Evolutionary conservation across 1,139 yeast genomes (phyloP), one percentile per base, ranked within the genome.

Genomic region (Hemisphaericaspora xylanilytica): DNA sequence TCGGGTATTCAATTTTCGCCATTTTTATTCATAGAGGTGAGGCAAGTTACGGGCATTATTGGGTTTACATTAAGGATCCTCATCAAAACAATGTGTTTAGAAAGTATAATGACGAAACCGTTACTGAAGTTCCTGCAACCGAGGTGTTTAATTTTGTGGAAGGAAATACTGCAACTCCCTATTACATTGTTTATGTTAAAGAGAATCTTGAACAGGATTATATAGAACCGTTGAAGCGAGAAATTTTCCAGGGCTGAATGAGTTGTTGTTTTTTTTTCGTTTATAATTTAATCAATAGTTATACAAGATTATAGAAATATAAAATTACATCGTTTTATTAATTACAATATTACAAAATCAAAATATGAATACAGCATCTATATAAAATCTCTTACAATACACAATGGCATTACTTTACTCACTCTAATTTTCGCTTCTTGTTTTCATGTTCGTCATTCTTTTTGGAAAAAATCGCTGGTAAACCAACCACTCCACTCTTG

Each of bases 11-110:
- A 0, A 73, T 92, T 10, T 92, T 90, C 66, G 95, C 97, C 0
- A 83, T 92, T 6, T 92, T 92, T 54, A 88, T 94, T 35, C 98
- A 92, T 60, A 71, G 97, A 39, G 98, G 98, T 6, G 95, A 89
- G 53, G 98, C 96, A 1, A 81, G 89, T 41, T 90, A 86, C 55
- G 98, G 98, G 3, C 98, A 92, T 61, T 92, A 92, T 58, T 92
- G 97, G 97, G 78, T 90, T 12, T 92, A 90, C 57, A 90, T 92
- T 45, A 79, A 78, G 46, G 97, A 92, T 58, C 79, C 82, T 10
- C 73, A 73, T 46, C 69, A 73, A 42, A 69, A 73, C 13, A 75
- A 77, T 33, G 66, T 85, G 25, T 92, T 81, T 76, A 70, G 97
- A 44, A 90, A 87, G 67, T 92, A 92, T 60, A 92, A 92, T 55